Conservation (phyloP, 768 basidiomycete species). For the Rhodotorula paludigena region DNA sequence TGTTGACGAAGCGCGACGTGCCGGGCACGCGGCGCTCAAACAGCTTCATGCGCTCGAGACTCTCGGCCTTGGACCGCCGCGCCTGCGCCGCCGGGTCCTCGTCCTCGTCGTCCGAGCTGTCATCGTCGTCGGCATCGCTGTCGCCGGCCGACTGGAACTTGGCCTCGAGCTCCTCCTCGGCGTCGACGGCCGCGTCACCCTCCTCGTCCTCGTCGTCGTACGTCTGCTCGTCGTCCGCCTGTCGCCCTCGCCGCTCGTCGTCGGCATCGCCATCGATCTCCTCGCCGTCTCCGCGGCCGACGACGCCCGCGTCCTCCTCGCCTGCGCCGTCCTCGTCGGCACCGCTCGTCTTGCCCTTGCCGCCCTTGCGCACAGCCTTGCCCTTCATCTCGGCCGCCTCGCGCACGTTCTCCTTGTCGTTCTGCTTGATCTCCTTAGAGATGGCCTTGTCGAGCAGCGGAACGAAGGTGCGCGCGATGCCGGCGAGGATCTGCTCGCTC, state of each 20-base stretch:
- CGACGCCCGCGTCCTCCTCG: slow-evolving; percentile 59
- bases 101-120: slow-evolving; percentile 45
- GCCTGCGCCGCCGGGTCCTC: slow-evolving; percentile 21
- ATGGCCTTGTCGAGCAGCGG: slow-evolving; percentile 79
- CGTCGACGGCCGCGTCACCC: slow-evolving; percentile 42
- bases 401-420: slow-evolving; percentile 69
- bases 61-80: slow-evolving; percentile 24
- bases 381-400: slow-evolving; percentile 64
- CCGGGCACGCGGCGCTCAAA: slow-evolving; percentile 48
- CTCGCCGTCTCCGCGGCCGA: slow-evolving; percentile 51
- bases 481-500: slow-evolving; percentile 64
- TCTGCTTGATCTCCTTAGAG: slow-evolving; percentile 72
- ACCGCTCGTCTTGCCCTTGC: slow-evolving; percentile 47
- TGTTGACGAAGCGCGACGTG: slow-evolving; percentile 62
- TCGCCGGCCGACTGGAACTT: slow-evolving; percentile 38
- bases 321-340: slow-evolving; percentile 54
- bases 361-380: slow-evolving; percentile 58
- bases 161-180: slow-evolving; percentile 46
- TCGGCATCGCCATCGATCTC: slow-evolving; percentile 78
- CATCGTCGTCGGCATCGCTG: slow-evolving; percentile 30
- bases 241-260: slow-evolving; percentile 66
- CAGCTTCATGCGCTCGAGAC: slow-evolving; percentile 31
- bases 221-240: slow-evolving; percentile 66
- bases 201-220: slow-evolving; percentile 65
- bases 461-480: slow-evolving; percentile 71